Evolutionary conservation across 1,139 yeast species (phyloP), one percentile per base, ranked within the genome.

Genomic region (Hemisphaericaspora xylofermentans): DNA sequence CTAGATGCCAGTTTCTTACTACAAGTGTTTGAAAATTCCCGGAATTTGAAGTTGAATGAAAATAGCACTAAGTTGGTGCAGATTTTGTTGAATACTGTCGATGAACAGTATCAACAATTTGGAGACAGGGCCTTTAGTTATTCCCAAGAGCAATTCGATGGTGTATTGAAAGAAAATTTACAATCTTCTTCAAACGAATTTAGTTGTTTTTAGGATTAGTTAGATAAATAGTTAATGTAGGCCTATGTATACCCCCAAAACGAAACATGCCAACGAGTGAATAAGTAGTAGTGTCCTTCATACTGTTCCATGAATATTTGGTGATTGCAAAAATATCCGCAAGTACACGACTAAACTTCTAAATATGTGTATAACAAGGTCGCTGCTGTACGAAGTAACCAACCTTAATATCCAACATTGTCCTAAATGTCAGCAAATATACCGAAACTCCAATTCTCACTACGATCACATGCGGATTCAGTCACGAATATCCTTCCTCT

Each of bases 11-110:
- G 66, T 44, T 72, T 71, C 42, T 64, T 71, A 43, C 62, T 63
- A 46, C 71, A 68, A 43, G 61, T 71, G 0, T 72, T 72, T 46
- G 76, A 71, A 41, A 54, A 60, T 6, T 67, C 74, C 4, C 54
- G 57, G 22, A 48, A 62, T 2, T 60, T 71, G 40, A 60, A 60
- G 41, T 59, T 72, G 38, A 68, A 68, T 42, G 75, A 70, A 33
- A 57, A 60, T 38, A 60, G 67, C 15, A 60, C 65, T 52, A 68
- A 65, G 37, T 52, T 67, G 19, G 63, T 68, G 33, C 68, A 69
- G 25, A 53, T 69, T 4, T 52, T 66, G 16, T 51, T 69, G 39
- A 61, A 63, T 24, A 53, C 61, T 10, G 58, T 68, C n/a, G 60
- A 61, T 16, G 66, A 63, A 32, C 56, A 60, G 36, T 57, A 55